phyloP scores from a whole-genome alignment of 441 rosid genomes.

The Brassica hybrid region DNA sequence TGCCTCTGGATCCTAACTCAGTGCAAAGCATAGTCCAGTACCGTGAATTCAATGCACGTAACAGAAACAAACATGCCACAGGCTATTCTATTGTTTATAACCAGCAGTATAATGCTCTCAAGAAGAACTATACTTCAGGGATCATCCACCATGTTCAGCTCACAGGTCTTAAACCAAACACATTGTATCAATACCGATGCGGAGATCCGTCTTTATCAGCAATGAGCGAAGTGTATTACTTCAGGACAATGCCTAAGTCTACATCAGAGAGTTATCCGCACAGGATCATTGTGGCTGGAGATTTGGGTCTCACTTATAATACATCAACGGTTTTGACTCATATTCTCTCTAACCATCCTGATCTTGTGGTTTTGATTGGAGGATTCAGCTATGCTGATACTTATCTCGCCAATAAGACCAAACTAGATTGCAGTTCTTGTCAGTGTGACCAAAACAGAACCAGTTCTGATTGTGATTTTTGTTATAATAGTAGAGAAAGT shows the following conservation, averaged over 20 bases:
- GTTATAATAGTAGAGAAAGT: constrained; percentile 44
- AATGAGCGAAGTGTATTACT: constrained; percentile 60
- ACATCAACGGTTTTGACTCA: constrained; percentile 66
- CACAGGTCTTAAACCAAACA: constrained; percentile 59
- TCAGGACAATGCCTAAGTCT: constrained; percentile 78
- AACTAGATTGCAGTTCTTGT: constrained; percentile 61
- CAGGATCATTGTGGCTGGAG: constrained; percentile 75
- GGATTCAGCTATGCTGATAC: constrained; percentile 75
- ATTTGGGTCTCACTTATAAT: constrained; percentile 81
- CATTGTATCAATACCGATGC: constrained; percentile 65
- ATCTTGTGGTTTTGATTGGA: constrained; percentile 75
- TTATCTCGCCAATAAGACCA: constrained; percentile 75
- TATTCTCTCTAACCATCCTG: constrained; percentile 67
- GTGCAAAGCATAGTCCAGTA: constrained; percentile 57
- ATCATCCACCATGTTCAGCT: constrained; percentile 66
- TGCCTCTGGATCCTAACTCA: constrained; percentile 47
- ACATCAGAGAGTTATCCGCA: constrained; percentile 57
- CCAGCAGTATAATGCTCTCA: constrained; percentile 47
- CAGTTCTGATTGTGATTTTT: constrained; percentile 23
- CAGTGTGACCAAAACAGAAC: constrained; percentile 24
- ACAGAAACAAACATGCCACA: constrained; percentile 26
- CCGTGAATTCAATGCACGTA: constrained; percentile 19
- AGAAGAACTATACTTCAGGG: constrained; percentile 61
- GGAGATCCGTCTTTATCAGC: constrained; percentile 76
- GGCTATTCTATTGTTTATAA: constrained; percentile 52